Conservation (phyloP, 208 protist genomes). For the Trypanosomatidae sp. region DNA sequence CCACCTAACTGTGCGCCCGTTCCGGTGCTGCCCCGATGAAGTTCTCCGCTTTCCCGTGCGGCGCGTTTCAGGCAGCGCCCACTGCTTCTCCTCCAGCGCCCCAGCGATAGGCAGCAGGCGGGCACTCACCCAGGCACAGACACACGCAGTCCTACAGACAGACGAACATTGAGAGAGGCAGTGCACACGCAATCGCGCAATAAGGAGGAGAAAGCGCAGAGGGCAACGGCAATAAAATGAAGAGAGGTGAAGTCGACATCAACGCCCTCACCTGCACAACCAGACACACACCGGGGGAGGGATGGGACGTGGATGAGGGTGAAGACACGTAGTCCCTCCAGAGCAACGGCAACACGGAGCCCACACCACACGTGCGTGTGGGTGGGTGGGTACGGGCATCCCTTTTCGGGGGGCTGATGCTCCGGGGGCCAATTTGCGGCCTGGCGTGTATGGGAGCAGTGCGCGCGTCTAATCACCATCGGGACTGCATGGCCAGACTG, state of each 20-base stretch:
- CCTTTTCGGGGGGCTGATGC: background rate
- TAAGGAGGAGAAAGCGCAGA: conserved; percentile 17
- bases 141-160: background rate
- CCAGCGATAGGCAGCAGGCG: background rate
- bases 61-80: background rate
- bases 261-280: background rate
- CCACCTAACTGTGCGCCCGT: background rate
- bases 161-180: background rate
- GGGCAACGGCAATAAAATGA: background rate
- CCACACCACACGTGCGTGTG: background rate
- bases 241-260: background rate
- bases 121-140: background rate
- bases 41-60: background rate
- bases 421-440: background rate
- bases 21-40: background rate
- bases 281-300: conserved; percentile 1
- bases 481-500: background rate
- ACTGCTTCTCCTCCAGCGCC: background rate
- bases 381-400: background rate
- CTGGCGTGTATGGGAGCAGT: background rate
- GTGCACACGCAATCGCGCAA: background rate
- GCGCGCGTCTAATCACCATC: conserved; percentile 1
- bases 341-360: background rate
- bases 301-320: background rate
- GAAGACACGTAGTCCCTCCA: background rate